A percentile compares a stretch with the other conserved stretches of the same genome.
Evolutionary conservation across 441 rosid species (phyloP).

Genomic region (Adansonia grandidieri): DNA sequence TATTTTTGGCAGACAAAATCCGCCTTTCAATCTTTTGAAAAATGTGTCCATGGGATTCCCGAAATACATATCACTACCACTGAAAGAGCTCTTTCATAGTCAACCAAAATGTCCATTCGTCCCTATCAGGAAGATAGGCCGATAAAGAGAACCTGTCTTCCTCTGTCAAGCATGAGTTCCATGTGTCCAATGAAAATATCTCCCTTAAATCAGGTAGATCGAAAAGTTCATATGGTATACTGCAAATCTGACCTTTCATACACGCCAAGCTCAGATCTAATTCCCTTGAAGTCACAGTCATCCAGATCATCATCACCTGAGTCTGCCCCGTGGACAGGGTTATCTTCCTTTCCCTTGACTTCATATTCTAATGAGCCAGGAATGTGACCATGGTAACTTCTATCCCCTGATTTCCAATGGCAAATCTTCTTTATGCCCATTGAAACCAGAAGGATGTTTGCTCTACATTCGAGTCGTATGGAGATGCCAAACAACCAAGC

Average conservation of each 20-base stretch:
- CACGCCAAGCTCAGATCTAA: slow-evolving; percentile 55
- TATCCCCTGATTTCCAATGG: slow-evolving; percentile 29
- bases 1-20: slow-evolving; percentile 56
- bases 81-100: slow-evolving; percentile 66
- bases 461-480: slow-evolving; percentile 28
- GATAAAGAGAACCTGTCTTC: slow-evolving; percentile 63
- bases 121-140: slow-evolving; percentile 69
- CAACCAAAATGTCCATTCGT: slow-evolving; percentile 49
- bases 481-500: slow-evolving; percentile 21
- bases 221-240: slow-evolving; percentile 63
- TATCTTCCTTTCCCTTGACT: slow-evolving; percentile 37
- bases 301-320: slow-evolving; percentile 51
- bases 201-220: slow-evolving; percentile 61
- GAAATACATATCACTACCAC: slow-evolving; percentile 52
- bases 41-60: slow-evolving; percentile 60
- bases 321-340: slow-evolving; percentile 35
- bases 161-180: slow-evolving; percentile 66
- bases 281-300: slow-evolving; percentile 42
- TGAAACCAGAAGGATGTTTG: slow-evolving; percentile 20
- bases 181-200: slow-evolving; percentile 60
- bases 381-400: slow-evolving; percentile 24
- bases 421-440: slow-evolving; percentile 49
- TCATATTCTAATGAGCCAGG: slow-evolving; percentile 25
- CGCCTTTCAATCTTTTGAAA: slow-evolving; percentile 58
- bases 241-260: slow-evolving; percentile 56